phyloP scores from a whole-genome alignment of 2,329 filamentous ascomycete genomes.

The Clonostachys rhizophaga region DNA sequence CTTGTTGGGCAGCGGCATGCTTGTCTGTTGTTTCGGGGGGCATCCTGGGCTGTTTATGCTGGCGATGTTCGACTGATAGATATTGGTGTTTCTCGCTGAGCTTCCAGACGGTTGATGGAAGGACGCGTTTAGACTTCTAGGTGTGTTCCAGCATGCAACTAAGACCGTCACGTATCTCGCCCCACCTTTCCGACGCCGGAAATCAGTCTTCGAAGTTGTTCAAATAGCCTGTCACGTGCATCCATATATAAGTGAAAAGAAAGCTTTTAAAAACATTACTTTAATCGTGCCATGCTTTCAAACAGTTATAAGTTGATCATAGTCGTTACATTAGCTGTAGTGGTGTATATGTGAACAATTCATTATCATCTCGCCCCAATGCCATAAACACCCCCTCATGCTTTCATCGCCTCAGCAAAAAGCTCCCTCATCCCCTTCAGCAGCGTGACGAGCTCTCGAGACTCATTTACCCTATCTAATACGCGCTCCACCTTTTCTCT shows the following conservation, averaged over 20 bases:
- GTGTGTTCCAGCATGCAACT: too few relatives aligned
- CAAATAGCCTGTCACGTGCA: background rate
- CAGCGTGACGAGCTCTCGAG: constrained; percentile 64
- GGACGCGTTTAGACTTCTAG: background rate
- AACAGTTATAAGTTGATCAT: background rate
- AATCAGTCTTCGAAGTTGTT: background rate
- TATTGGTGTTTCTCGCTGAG: background rate
- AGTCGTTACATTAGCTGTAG: background rate
- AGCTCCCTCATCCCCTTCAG: constrained; percentile 80
- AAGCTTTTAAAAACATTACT: background rate
- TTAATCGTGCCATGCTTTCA: background rate
- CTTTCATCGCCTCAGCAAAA: constrained; percentile 64
- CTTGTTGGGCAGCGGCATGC: constrained; percentile 73
- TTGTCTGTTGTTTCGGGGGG: constrained; percentile 38
- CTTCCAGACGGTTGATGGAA: background rate
- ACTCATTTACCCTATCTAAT: constrained; percentile 77
- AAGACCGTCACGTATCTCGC: too few relatives aligned
- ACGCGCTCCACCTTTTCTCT: constrained; percentile 72
- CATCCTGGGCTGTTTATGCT: constrained; percentile 5
- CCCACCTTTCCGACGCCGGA: too few relatives aligned
- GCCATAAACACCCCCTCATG: constrained; percentile 18
- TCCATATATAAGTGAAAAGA: background rate
- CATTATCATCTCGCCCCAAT: background rate
- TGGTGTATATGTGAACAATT: background rate
- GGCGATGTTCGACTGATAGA: background rate